phyloP scores from a whole-genome alignment of 371 early-diverging fungal genomes.

The Furculomyces boomerangus region DNA sequence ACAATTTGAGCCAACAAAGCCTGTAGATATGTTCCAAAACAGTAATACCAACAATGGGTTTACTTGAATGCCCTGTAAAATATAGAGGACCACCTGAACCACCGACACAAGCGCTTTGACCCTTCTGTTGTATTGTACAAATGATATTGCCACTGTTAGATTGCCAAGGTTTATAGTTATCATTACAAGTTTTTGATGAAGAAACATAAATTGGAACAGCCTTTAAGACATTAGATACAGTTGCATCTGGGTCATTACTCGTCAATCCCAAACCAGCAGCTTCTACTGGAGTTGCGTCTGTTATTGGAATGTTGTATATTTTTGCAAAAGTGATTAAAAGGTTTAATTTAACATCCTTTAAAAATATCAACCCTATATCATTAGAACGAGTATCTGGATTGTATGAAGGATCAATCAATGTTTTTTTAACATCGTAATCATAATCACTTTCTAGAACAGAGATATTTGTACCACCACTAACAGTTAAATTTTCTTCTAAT shows the following conservation, averaged over 20 bases:
- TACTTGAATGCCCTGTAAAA: neutral
- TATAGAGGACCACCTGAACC: conserved; percentile 22
- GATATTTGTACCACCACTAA: neutral
- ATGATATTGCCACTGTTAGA: conserved; percentile 5
- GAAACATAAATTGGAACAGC: conserved; percentile 10
- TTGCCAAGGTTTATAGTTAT: neutral
- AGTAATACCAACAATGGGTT: neutral
- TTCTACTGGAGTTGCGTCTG: conserved; percentile 3
- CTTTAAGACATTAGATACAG: conserved; percentile 7
- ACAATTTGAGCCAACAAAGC: neutral
- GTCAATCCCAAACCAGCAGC: conserved; percentile 20
- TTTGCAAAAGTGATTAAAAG: conserved; percentile 3
- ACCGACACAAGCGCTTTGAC: conserved; percentile 18
- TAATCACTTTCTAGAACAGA: neutral
- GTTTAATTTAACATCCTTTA: neutral
- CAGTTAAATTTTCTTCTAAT: neutral
- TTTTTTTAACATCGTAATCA: conserved; percentile 4
- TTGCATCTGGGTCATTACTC: neutral
- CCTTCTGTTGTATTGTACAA: conserved; percentile 11
- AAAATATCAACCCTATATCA: conserved; percentile 17
- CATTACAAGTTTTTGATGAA: conserved; percentile 1
- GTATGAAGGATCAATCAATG: conserved; percentile 12
- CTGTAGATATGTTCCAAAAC: neutral
- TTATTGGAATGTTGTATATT: conserved; percentile 8
- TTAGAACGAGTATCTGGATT: conserved; percentile 2